These are phyloP conservation scores for Straminergon stramineum DNA, from an alignment of 225 moss, liverwort and hornwort species.

Conservation along the genomic window DNA sequence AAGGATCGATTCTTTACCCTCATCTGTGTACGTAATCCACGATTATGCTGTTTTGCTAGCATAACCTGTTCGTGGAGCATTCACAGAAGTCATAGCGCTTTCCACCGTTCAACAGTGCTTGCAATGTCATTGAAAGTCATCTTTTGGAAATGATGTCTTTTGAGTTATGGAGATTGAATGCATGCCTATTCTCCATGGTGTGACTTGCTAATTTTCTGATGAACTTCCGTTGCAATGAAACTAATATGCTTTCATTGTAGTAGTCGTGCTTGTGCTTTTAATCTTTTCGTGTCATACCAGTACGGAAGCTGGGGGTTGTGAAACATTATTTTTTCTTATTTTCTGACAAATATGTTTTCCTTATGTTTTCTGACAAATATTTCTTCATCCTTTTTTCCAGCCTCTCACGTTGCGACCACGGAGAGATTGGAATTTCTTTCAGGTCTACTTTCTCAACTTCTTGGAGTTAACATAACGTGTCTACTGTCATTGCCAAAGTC, in stretches of 20 bases:
- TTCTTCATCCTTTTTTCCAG: slow-evolving; percentile 18
- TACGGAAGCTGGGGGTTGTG: neutral
- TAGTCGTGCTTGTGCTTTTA: neutral
- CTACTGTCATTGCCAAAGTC: neutral
- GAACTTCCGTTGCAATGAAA: neutral
- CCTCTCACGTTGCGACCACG: slow-evolving; percentile 46
- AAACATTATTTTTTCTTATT: neutral
- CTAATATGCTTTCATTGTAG: neutral
- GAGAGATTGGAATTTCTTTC: slow-evolving; percentile 72
- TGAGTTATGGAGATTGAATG: neutral
- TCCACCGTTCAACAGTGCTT: neutral
- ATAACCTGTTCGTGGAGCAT: neutral
- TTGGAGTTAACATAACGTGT: neutral
- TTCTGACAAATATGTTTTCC: neutral
- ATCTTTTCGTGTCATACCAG: neutral
- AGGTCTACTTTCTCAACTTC: slow-evolving; percentile 7
- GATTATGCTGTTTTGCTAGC: neutral
- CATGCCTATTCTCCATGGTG: neutral
- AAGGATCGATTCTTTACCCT: slow-evolving; percentile 54
- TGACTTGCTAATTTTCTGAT: neutral
- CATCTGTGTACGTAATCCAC: slow-evolving; percentile 29
- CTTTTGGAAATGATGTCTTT: neutral
- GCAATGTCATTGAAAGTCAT: neutral
- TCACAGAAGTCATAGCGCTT: neutral
- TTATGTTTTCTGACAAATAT: neutral